Percentiles rank a stretch among this genome's conserved stretches.
phyloP scores from a whole-genome alignment of 805 yeast species.

The Candida orba region DNA sequence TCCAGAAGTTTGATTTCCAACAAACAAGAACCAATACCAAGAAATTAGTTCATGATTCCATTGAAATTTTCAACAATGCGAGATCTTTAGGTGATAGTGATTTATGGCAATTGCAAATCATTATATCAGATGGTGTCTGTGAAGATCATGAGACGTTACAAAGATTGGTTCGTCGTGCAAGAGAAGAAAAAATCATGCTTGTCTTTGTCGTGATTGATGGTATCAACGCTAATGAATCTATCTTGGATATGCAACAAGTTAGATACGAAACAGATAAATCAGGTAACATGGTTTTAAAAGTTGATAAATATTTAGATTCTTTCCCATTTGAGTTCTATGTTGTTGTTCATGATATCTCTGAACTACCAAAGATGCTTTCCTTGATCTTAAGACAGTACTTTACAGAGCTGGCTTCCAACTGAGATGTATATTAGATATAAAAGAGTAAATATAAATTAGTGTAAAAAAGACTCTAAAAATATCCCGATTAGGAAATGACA shows the following conservation, averaged over 20 bases:
- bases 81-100: slow-evolving; percentile 44
- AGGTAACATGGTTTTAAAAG: slow-evolving; percentile 69
- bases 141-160: slow-evolving; percentile 86
- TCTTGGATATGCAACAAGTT: slow-evolving; percentile 92
- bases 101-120: slow-evolving; percentile 89
- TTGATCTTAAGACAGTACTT: slow-evolving; percentile 88
- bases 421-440: slow-evolving; percentile 6
- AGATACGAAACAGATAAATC: slow-evolving; percentile 61
- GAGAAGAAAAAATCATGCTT: slow-evolving; percentile 88
- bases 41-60: slow-evolving; percentile 62
- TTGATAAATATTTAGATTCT: slow-evolving; percentile 78
- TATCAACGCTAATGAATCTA: slow-evolving; percentile 73
- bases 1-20: slow-evolving; percentile 86
- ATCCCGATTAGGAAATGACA: slow-evolving; percentile 1
- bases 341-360: slow-evolving; percentile 81
- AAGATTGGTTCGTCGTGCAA: slow-evolving; percentile 80
- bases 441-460: neutral
- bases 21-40: slow-evolving; percentile 83
- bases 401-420: slow-evolving; percentile 50
- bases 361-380: slow-evolving; percentile 87
- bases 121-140: slow-evolving; percentile 94
- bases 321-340: slow-evolving; percentile 98
- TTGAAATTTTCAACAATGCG: slow-evolving; percentile 61
- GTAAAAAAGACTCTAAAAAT: neutral
- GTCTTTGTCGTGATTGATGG: slow-evolving; percentile 95